Base-by-base conservation (phyloP, 1,284 basidiomycete species). In the Ganoderma sp. region DNA sequence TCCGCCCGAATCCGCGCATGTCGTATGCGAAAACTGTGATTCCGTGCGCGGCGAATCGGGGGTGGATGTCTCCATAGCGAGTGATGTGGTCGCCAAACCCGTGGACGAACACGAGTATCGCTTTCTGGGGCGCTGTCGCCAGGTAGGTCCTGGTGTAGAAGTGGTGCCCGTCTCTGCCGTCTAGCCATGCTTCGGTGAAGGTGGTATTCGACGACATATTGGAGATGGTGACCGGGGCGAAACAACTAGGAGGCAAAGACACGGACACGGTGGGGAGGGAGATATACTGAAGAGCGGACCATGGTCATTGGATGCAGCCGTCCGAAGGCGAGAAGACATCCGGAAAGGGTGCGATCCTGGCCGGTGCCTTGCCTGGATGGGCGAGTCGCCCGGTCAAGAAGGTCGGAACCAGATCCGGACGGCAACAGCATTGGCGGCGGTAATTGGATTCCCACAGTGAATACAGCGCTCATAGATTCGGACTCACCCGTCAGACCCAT, bases 1-100 rank as follows among this genome's bases (percentile, higher is more conserved):
- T 97, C 57, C 85, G 82, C 0, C 96, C 96, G 76, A 92, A 96
- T 0, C 96, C 96, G 61, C 96, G 87, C 80, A 94, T 90, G 82
- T 97, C 96, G 75, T 87, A 94, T 0, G 93, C 84, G 70, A 94
- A 90, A 37, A 95, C 82, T 45, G 86, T 85, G 72, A 95, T 84
- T 1, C 86, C 88, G 37, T 82, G 82, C 25, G 83, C 81, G 6
- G 89, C 80, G 71, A 89, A 84, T 70, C 83, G 75, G 17, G 84
- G 83, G 77, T 95, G 93, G 70, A 90, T 87, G 66, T 88, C 82
- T 43, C 88, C 83, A 74, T 94, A 95, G 65, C 91, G 90, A 14
- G 83, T 88, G 65, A 91, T 83, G 76, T 95, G 93, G 74, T 95
- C 94, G 25, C 85, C 86, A 77, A 94, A 95, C 52, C 95, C 96